Conservation (phyloP, 257 asterid genomes). For the Ilex aquifolium region DNA sequence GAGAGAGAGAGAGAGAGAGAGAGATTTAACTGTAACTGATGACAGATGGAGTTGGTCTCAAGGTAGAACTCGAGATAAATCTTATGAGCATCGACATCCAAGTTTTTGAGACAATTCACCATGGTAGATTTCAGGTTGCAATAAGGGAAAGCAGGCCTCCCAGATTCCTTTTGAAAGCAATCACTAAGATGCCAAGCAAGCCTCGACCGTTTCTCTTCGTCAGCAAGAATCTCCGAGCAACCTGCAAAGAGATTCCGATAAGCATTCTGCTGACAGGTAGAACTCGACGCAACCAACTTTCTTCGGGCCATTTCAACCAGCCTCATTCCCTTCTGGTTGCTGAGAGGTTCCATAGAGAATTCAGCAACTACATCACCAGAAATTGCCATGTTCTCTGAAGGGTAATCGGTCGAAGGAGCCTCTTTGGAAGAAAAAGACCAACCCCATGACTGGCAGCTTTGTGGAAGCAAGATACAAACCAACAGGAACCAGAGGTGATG, state of each 20-base stretch:
- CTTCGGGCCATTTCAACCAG: conserved; percentile 43
- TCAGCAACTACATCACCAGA: conserved; percentile 31
- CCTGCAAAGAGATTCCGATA: conserved; percentile 48
- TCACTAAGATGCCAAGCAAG: conserved; percentile 83
- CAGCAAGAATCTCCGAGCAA: conserved; percentile 55
- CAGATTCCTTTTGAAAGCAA: conserved; percentile 69
- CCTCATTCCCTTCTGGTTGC: conserved; percentile 42
- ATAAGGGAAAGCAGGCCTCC: conserved; percentile 52
- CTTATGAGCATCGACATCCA: conserved; percentile 40
- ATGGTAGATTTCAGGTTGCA: conserved; percentile 43
- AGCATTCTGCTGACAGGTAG: conserved; percentile 59
- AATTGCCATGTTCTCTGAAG: conserved; percentile 8
- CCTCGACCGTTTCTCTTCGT: conserved; percentile 61
- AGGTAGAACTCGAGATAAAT: conserved; percentile 60
- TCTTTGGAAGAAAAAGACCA: conserved; percentile 31
- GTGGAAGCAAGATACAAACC: conserved; percentile 29
- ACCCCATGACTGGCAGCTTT: conserved; percentile 28
- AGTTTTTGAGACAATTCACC: conserved; percentile 38
- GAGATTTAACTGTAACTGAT: conserved; percentile 66
- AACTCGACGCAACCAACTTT: conserved; percentile 37
- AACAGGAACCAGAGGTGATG: background rate
- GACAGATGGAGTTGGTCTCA: conserved; percentile 72
- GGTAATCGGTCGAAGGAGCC: conserved; percentile 7
- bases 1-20: background rate
- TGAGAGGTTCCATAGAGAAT: conserved; percentile 51